These are phyloP conservation scores for Rhizophagus sp. DNA, from an alignment of 192 early-diverging fungal species.

Conservation along the genomic window DNA sequence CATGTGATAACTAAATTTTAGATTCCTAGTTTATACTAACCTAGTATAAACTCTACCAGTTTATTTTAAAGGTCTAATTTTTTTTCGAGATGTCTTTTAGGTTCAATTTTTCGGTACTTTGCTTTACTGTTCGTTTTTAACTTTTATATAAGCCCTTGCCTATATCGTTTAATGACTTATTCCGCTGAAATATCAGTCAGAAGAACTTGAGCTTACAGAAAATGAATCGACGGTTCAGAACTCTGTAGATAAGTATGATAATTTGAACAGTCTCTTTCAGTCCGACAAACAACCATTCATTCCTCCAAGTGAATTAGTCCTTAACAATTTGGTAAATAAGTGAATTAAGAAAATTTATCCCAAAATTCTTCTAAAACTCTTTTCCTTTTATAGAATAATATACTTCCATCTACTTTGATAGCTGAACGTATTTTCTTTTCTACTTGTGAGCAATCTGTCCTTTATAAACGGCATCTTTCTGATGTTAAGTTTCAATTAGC, in stretches of 20 bases:
- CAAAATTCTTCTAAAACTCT: background rate
- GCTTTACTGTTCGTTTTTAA: background rate
- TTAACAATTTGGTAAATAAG: background rate
- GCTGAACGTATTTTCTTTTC: background rate
- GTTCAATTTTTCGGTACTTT: background rate
- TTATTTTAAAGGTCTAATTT: background rate
- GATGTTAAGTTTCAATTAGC: slow-evolving; percentile 88
- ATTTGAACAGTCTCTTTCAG: background rate
- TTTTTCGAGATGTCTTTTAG: background rate
- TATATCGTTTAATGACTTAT: background rate
- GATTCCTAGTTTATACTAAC: no score
- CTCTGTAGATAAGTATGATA: background rate
- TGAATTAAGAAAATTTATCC: background rate
- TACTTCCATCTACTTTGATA: background rate
- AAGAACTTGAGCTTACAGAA: background rate
- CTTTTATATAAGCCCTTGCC: background rate
- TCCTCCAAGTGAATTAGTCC: background rate
- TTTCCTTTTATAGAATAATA: background rate
- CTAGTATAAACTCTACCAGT: no score
- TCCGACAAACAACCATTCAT: background rate
- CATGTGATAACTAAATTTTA: background rate
- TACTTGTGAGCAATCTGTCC: background rate
- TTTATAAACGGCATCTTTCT: slow-evolving; percentile 72
- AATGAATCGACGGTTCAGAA: background rate
- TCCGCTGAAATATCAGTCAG: background rate